Evolutionary conservation across 768 basidiomycete species (phyloP).

Genomic region (Rhodosporidiobolus odoratus): DNA sequence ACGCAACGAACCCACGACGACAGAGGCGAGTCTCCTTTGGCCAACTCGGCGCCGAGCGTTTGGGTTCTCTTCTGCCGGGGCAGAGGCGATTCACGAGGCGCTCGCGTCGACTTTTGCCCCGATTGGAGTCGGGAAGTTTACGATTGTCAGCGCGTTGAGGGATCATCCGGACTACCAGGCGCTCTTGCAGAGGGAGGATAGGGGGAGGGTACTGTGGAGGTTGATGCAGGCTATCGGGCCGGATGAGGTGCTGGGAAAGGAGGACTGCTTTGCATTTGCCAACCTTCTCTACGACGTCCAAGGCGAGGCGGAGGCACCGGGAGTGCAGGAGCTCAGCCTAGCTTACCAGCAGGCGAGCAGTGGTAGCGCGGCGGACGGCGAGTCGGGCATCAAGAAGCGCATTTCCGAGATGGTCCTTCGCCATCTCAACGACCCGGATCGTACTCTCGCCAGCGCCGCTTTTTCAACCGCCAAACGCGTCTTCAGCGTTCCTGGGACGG

Average conservation of each 20-base stretch:
- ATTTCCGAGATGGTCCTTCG: conserved; percentile 3
- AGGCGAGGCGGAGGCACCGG: conserved; percentile 8
- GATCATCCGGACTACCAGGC: neutral
- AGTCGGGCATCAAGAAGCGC: conserved; percentile 17
- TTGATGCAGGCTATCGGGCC: conserved; percentile 10
- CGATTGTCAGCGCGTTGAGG: neutral
- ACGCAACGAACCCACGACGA: neutral
- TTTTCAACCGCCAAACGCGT: conserved; percentile 10
- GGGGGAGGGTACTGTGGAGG: conserved; percentile 12
- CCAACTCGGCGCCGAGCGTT: neutral
- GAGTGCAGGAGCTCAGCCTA: neutral
- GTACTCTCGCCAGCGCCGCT: neutral
- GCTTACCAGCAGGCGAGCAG: neutral
- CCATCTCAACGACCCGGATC: neutral
- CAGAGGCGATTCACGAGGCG: conserved; percentile 1
- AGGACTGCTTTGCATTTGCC: conserved; percentile 27
- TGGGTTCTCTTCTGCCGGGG: neutral
- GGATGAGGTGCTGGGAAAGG: too few relatives aligned
- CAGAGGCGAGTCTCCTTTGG: conserved; percentile 22
- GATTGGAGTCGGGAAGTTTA: conserved; percentile 28
- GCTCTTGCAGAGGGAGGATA: neutral
- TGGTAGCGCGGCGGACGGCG: neutral
- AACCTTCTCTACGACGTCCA: conserved; percentile 20
- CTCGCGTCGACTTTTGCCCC: conserved; percentile 22
- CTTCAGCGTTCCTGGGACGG: conserved; percentile 4